Evolutionary conservation across 2,329 filamentous ascomycete genomes (phyloP).

Genomic region (Fusarium avenaceum): DNA sequence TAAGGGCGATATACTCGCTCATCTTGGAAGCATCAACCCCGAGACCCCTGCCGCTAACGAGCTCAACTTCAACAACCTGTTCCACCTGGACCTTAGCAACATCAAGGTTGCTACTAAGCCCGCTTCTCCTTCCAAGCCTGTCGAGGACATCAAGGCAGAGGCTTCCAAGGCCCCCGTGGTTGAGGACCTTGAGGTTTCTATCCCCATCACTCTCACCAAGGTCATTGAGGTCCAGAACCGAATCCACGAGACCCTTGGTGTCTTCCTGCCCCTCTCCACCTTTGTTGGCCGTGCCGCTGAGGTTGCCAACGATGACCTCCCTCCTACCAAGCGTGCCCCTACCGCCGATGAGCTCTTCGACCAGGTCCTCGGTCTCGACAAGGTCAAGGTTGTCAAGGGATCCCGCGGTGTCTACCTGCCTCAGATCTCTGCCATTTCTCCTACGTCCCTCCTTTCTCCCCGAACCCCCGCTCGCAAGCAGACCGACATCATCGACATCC

Average conservation of each 20-base stretch:
- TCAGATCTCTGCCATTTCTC: slow-evolving; percentile 72
- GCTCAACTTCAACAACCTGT: slow-evolving; percentile 78
- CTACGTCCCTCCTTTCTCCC: slow-evolving; percentile 57
- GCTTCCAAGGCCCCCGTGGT: slow-evolving; percentile 60
- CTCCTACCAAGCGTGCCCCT: slow-evolving; percentile 71
- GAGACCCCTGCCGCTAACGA: slow-evolving; percentile 80
- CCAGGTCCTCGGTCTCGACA: slow-evolving; percentile 80
- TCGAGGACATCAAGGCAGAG: slow-evolving; percentile 55
- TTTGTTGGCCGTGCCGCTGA: slow-evolving; percentile 89
- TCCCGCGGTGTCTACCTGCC: slow-evolving; percentile 77
- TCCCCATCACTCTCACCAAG: slow-evolving; percentile 82
- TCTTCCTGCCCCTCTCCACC: slow-evolving; percentile 84
- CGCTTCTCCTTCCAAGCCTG: slow-evolving; percentile 50
- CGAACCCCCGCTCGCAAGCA: slow-evolving; percentile 52
- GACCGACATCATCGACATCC: slow-evolving; percentile 85
- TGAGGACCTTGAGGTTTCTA: slow-evolving; percentile 70
- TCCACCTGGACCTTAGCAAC: slow-evolving; percentile 93
- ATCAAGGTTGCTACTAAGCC: slow-evolving; percentile 81
- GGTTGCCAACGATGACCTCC: slow-evolving; percentile 88
- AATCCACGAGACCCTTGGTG: slow-evolving; percentile 81
- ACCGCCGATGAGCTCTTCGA: slow-evolving; percentile 89
- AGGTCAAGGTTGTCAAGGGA: slow-evolving; percentile 60
- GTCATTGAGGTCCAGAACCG: slow-evolving; percentile 86
- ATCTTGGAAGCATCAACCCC: slow-evolving; percentile 81
- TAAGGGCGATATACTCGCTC: slow-evolving; percentile 95